Conservation (phyloP, 495 filamentous ascomycete species). For the Penicillium malachiteum region DNA sequence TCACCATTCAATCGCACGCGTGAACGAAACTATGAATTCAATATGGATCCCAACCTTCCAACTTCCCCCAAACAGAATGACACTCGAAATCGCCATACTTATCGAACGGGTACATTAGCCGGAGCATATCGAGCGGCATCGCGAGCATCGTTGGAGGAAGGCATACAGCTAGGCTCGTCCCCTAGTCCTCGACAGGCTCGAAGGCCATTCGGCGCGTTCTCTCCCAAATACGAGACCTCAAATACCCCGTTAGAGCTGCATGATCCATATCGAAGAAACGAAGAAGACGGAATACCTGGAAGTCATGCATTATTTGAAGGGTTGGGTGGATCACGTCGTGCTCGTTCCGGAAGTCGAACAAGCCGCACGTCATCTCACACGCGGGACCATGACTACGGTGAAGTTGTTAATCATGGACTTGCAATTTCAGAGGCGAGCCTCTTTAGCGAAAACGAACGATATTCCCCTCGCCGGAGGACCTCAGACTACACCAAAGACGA, state of each 20-base stretch:
- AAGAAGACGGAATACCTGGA: constrained; percentile 42
- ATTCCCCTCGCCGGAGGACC: constrained; percentile 31
- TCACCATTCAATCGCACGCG: constrained; percentile 40
- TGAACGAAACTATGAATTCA: constrained; percentile 26
- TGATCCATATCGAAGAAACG: constrained; percentile 47
- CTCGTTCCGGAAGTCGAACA: constrained; percentile 20
- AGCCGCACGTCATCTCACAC: constrained; percentile 30
- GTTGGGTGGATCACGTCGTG: constrained; percentile 13
- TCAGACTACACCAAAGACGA: constrained; percentile 46
- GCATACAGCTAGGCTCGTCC: constrained; percentile 13
- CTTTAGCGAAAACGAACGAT: constrained; percentile 29
- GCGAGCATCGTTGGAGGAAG: constrained; percentile 24
- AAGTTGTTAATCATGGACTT: constrained; percentile 11
- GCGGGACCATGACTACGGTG: constrained; percentile 14
- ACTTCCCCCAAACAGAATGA: constrained; percentile 31
- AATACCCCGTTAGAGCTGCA: constrained; percentile 44
- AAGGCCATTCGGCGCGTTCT: constrained; percentile 10
- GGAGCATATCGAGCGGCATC: constrained; percentile 37
- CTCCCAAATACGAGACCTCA: constrained; percentile 29
- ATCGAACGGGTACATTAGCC: constrained; percentile 39
- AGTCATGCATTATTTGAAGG: constrained; percentile 35
- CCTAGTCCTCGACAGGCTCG: constrained; percentile 21
- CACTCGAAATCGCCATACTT: constrained; percentile 28
- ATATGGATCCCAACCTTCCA: constrained; percentile 29
- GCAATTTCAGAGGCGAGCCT: constrained; percentile 26